Evolutionary conservation across 2,329 filamentous ascomycete genomes (phyloP).

Genomic region (Mycocentrospora acerina): DNA sequence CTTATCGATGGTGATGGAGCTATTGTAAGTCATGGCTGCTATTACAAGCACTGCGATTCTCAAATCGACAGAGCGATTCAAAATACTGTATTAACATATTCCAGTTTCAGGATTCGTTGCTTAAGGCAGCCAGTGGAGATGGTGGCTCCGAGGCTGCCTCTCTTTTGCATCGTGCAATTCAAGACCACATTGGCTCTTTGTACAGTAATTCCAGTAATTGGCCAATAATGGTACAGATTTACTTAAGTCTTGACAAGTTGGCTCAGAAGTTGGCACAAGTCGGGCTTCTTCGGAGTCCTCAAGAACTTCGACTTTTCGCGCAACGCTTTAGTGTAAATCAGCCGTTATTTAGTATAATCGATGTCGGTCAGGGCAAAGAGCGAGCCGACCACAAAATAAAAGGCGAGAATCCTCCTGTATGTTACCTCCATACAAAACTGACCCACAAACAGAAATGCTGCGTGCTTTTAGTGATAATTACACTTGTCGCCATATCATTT

Average conservation of each 20-base stretch:
- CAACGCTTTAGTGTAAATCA: slow-evolving; percentile 49
- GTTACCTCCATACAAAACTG: slow-evolving; percentile 2
- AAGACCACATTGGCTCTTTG: slow-evolving; percentile 43
- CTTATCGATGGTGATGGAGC: slow-evolving; percentile 54
- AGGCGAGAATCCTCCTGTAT: slow-evolving; percentile 24
- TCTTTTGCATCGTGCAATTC: slow-evolving; percentile 45
- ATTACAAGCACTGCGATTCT: no score
- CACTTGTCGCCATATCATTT: slow-evolving; percentile 51
- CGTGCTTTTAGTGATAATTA: slow-evolving; percentile 49
- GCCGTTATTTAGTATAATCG: slow-evolving; percentile 50
- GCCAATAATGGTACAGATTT: slow-evolving; percentile 50
- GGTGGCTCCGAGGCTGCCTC: slow-evolving; percentile 52
- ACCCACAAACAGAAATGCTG: slow-evolving; percentile 43
- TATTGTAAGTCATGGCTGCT: slow-evolving; percentile 35
- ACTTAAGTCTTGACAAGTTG: slow-evolving; percentile 51
- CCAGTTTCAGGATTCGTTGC: slow-evolving; percentile 49
- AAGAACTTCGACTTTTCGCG: slow-evolving; percentile 46
- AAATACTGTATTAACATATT: slow-evolving; percentile 1
- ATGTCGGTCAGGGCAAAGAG: slow-evolving; percentile 51
- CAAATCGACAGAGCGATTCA: neutral
- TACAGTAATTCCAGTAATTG: slow-evolving; percentile 47
- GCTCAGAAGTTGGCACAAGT: slow-evolving; percentile 45
- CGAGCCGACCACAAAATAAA: slow-evolving; percentile 51
- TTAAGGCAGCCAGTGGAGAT: slow-evolving; percentile 41
- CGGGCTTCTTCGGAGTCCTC: slow-evolving; percentile 42